phyloP scores from a whole-genome alignment of 441 rosid species.

The Brassica hybrid region DNA sequence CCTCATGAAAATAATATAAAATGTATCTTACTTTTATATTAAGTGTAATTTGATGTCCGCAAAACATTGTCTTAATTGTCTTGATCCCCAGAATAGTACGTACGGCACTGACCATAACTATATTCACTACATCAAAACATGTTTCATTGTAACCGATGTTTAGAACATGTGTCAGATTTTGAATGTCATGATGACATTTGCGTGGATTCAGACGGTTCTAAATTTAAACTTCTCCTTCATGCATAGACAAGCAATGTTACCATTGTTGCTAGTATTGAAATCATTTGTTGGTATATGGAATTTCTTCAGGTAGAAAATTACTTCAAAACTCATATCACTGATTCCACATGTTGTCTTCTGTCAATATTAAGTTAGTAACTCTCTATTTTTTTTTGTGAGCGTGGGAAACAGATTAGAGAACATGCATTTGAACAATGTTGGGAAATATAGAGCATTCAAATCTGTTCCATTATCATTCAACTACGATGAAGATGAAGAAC shows the following conservation, averaged over 20 bases:
- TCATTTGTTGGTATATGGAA: constrained; percentile 65
- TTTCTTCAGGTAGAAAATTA: constrained; percentile 57
- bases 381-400: background rate
- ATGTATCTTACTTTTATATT: too few species aligned
- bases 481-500: constrained; percentile 50
- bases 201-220: constrained; percentile 64
- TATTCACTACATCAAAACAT: background rate
- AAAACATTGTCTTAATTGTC: too few species aligned
- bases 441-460: constrained; percentile 55
- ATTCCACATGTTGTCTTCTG: background rate
- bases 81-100: too few species aligned
- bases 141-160: constrained; percentile 23
- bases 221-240: constrained; percentile 44
- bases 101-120: background rate
- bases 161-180: constrained; percentile 44
- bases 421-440: constrained; percentile 47
- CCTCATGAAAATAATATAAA: too few species aligned
- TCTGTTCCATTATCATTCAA: constrained; percentile 49
- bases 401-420: constrained; percentile 27
- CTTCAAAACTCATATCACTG: too few species aligned
- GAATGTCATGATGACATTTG: constrained; percentile 57
- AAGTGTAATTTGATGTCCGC: too few species aligned
- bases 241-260: constrained; percentile 44
- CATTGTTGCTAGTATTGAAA: constrained; percentile 58
- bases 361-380: background rate